Evolutionary conservation across 257 asterid genomes (phyloP), one percentile per base, ranked within the genome.

Genomic region (Solanum chiquidenum): DNA sequence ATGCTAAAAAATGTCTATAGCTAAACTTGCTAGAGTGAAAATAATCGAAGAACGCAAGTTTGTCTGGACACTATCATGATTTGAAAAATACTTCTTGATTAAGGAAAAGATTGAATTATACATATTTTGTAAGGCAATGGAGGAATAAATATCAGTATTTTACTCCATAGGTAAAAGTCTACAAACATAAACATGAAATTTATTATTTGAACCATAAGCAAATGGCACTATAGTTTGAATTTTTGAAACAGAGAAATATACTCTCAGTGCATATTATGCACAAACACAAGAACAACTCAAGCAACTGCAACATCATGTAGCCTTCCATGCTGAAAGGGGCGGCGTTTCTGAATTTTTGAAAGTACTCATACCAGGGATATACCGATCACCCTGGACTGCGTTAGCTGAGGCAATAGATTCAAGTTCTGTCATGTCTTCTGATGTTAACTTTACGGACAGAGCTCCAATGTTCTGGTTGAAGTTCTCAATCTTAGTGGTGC

Each of bases 381-480:
- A 35, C 3, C 91, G 34, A 13, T 87, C 86, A 11, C 91, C 91
- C 29, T 89, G 88, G n/a, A 89, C 83, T 12, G 84, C 90, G 37
- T 86, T 87, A 74, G 89, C 88, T 44, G 90, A 88, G 40, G 79
- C 87, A 64, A 88, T 87, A 1, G 87, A 86, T 79, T 90, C 90
- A 46, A 90, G 92, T 33, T 88, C 90, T 5, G 64, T 5, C 92
- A 88, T 87, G 83, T 90, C 92, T 58, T 88, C 86, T 58, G 64
- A 29, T 29, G 88, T 83, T n/a, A 88, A 85, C 42, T 52, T 87
- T 21, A 87, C 77, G 9, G 91, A 88, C 33, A 90, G 72, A 44
- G 92, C 90, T 87, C 27, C 91, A 23, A 88, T 87, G 82, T 90
- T 90, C 82, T 88, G 90, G 35, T 77, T 79, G 34, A 90, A 71